phyloP scores from a whole-genome alignment of 2,329 filamentous ascomycete genomes.

The Kalmusia sp. region DNA sequence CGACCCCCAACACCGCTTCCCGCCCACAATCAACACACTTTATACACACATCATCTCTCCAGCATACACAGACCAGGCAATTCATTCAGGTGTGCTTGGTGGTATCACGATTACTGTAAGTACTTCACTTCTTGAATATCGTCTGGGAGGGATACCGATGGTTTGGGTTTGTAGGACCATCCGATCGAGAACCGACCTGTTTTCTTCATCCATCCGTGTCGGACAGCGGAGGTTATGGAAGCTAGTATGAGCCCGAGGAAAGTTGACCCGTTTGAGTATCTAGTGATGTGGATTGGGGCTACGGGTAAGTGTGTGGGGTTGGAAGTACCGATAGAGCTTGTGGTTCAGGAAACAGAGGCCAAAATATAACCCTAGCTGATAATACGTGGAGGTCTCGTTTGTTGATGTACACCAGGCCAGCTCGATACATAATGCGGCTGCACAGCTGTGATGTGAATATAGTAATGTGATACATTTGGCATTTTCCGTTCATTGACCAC shows the following conservation, averaged over 20 bases:
- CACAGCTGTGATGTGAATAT: no score
- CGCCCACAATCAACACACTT: conserved; percentile 41
- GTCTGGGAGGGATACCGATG: no score
- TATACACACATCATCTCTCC: conserved; percentile 47
- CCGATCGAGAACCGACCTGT: conserved; percentile 78
- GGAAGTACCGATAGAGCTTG: conserved; percentile 74
- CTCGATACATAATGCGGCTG: no score
- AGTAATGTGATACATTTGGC: no score
- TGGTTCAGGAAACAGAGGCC: background rate
- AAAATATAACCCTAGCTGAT: background rate
- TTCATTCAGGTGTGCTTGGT: conserved; percentile 47
- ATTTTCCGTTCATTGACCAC: no score
- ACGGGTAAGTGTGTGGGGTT: conserved; percentile 82
- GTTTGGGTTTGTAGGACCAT: conserved; percentile 77
- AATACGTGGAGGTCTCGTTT: no score
- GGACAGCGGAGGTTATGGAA: conserved; percentile 81
- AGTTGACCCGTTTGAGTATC: conserved; percentile 68
- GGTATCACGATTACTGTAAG: conserved; percentile 47
- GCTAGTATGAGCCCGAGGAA: conserved; percentile 49
- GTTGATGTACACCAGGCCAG: background rate
- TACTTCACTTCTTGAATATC: no score
- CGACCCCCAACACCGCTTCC: conserved; percentile 34
- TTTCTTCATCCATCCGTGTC: conserved; percentile 94
- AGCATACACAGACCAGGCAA: conserved; percentile 38
- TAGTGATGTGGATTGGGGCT: conserved; percentile 88